A percentile compares a stretch with the other conserved stretches of the same genome.
Conservation (phyloP, 345 rosid genomes). For the Citrus inodora region DNA sequence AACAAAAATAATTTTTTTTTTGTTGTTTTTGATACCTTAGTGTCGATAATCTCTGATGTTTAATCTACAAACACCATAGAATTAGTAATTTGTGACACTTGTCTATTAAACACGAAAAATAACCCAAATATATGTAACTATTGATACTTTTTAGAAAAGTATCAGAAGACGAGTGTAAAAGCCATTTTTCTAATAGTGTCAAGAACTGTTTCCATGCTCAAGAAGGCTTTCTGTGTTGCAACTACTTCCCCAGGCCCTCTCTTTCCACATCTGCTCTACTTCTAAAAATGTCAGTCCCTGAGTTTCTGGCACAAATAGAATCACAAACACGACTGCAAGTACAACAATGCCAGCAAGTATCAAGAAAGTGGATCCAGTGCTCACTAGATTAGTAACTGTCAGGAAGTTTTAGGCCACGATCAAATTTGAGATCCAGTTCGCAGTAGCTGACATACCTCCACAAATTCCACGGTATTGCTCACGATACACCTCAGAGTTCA, state of each 20-base stretch:
- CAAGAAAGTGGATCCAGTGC: slow-evolving; percentile 71
- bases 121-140: too few relatives aligned
- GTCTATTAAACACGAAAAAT: too few relatives aligned
- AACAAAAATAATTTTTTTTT: too few relatives aligned
- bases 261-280: slow-evolving; percentile 86
- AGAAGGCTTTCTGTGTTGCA: slow-evolving; percentile 44
- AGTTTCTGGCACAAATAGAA: slow-evolving; percentile 74
- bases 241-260: slow-evolving; percentile 63
- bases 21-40: too few relatives aligned
- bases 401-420: slow-evolving; percentile 77
- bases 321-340: slow-evolving; percentile 59
- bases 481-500: slow-evolving; percentile 90
- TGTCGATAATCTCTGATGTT: too few relatives aligned
- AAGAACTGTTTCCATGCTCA: slow-evolving; percentile 35
- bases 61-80: too few relatives aligned
- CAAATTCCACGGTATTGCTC: slow-evolving; percentile 82
- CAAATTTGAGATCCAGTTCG: slow-evolving; percentile 84
- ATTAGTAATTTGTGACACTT: too few relatives aligned
- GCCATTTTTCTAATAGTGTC: too few relatives aligned
- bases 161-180: too few relatives aligned
- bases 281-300: slow-evolving; percentile 80
- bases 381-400: slow-evolving; percentile 54
- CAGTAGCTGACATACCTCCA: slow-evolving; percentile 95
- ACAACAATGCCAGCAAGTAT: slow-evolving; percentile 72
- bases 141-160: too few relatives aligned